phyloP scores from a whole-genome alignment of 2,329 filamentous ascomycete species.

The Rutstroemia sp. region DNA sequence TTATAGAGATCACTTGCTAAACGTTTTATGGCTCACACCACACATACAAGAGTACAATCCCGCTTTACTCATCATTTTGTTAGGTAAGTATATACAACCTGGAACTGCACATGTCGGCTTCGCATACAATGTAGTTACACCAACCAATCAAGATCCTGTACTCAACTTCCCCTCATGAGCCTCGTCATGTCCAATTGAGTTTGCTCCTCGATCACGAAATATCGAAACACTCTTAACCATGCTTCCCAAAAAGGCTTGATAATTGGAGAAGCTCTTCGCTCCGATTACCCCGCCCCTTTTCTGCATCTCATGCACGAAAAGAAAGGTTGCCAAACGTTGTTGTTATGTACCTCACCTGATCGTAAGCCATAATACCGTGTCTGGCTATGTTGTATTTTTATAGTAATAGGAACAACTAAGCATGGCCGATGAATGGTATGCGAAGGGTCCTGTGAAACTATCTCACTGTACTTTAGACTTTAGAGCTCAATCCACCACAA shows the following conservation, averaged over 20 bases:
- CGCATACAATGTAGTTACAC: not conserved
- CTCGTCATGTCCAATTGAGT: not conserved
- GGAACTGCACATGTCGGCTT: not conserved
- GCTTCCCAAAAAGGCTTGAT: not conserved
- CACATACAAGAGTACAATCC: not conserved
- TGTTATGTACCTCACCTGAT: slow-evolving; percentile 3
- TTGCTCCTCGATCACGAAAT: not conserved
- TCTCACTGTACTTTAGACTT: not conserved
- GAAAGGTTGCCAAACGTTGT: not conserved
- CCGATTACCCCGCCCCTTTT: not conserved
- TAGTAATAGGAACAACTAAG: slow-evolving; percentile 2
- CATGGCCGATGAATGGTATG: not conserved
- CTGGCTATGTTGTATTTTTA: not conserved
- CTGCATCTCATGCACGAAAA: not conserved
- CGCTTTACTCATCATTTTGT: not conserved
- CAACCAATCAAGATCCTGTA: too few relatives aligned
- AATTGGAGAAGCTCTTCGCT: not conserved
- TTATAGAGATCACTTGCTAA: too few relatives aligned
- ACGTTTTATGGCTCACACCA: too few relatives aligned
- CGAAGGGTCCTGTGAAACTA: not conserved
- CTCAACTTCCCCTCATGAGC: not conserved
- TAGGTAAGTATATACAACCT: not conserved
- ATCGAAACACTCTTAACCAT: not conserved
- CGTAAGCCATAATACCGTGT: not conserved
- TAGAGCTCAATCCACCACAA: not conserved